Evolutionary conservation across 495 filamentous ascomycete genomes (phyloP).

Genomic region (Penicillium goetzii): DNA sequence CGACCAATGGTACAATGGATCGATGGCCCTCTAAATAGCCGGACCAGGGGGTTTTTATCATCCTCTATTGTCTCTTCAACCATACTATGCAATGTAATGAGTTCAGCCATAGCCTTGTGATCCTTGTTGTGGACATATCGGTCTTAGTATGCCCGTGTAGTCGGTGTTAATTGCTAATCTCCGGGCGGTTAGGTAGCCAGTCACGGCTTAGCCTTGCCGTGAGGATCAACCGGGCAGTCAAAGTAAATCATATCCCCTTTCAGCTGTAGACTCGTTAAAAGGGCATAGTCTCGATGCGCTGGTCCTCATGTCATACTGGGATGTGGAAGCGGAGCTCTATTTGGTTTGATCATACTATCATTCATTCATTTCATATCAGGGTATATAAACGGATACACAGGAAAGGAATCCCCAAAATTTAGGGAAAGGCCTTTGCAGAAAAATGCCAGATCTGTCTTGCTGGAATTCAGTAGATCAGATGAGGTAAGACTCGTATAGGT

Average conservation of each 20-base stretch:
- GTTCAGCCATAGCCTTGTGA: background rate
- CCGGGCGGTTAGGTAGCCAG: background rate
- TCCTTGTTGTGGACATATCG: background rate
- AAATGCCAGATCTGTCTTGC: background rate
- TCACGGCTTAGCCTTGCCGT: background rate
- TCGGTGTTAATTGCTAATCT: conserved; percentile 6
- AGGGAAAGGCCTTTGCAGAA: background rate
- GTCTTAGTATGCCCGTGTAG: background rate
- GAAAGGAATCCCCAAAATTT: background rate
- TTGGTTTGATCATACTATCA: background rate
- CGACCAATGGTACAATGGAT: background rate
- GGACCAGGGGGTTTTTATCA: background rate
- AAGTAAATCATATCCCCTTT: background rate
- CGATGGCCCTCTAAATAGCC: background rate
- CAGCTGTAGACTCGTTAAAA: background rate
- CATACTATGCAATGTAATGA: background rate
- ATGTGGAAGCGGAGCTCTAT: background rate
- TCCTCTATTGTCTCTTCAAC: background rate
- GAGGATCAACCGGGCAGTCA: background rate
- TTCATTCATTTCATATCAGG: conserved; percentile 4
- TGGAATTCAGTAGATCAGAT: conserved; percentile 9
- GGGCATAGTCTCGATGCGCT: background rate
- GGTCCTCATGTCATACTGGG: background rate
- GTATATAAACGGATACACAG: background rate
- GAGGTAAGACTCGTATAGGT: conserved; percentile 31